Evolutionary conservation across 202 grass and related monocot species (phyloP), one percentile per base, ranked within the genome.

Genomic region (Sporobolus alterniflorus): DNA sequence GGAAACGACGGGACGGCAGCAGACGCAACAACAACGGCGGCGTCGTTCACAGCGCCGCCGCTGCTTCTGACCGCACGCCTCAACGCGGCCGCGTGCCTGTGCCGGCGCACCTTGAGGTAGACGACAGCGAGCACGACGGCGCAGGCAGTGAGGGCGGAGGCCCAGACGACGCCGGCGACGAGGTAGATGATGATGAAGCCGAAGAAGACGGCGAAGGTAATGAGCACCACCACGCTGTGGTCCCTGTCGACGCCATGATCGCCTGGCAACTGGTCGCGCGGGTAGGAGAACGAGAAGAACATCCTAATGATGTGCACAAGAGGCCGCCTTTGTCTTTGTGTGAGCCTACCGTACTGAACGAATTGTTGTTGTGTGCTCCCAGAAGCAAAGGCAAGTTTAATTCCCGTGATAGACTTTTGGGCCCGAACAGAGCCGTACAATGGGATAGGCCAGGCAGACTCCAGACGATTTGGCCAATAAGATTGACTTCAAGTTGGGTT

Each of bases 121-220:
- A 18, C 42, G 36, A 76, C 14, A 6, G 82, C 69, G 76, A 89
- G 17, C 3, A 28, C 36, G 55, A 81, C 47, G 2, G 77, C 77
- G 5, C 39, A 65, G 56, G 76, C 82, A 9, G 82, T 71, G 87
- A 76, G 11, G n/a, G 6, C 82, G n/a, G 71, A 54, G 26, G 87
- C 75, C 82, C 82, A 89, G 44, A 89, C 6, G 26, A 85, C 9
- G 17, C 87, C 82, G 28, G 64, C 63, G 44, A 75, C 3, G 71
- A 85, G 87, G 77, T 85, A 89, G 82, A 89, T 26, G 8, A 89
- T 5, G 82, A 76, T 42, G 87, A 76, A 85, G 56, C n/a, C 69
- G 64, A 85, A 85, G 76, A 89, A 85, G 71, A 81, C 62, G 77
- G 26, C 64, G 71, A 81, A 85, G 64, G 82, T 76, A 34, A 85